phyloP scores from a whole-genome alignment of 768 basidiomycete genomes.

The Termitomyces sp. region DNA sequence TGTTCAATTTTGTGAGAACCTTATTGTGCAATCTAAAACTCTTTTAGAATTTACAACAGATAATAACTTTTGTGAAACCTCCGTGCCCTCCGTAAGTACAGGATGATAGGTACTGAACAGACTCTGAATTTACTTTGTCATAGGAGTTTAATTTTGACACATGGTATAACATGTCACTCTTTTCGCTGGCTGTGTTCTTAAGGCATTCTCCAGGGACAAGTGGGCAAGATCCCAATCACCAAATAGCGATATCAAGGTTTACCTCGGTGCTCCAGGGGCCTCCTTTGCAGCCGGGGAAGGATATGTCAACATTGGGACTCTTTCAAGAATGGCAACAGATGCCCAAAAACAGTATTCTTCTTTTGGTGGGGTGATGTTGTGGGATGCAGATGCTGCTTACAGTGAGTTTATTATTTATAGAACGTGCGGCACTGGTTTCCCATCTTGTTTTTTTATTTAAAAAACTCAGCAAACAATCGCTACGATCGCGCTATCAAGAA shows the following conservation, averaged over 20 bases:
- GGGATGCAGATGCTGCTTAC: constrained; percentile 38
- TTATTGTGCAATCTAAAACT: background rate
- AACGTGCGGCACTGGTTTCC: background rate
- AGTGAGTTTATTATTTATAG: constrained; percentile 35
- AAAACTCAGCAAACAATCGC: constrained; percentile 39
- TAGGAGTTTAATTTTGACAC: constrained; percentile 51
- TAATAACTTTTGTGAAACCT: constrained; percentile 57
- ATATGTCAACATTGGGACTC: constrained; percentile 42
- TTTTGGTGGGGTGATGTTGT: constrained; percentile 56
- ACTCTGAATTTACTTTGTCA: constrained; percentile 2
- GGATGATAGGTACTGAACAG: background rate
- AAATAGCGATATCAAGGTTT: constrained; percentile 57
- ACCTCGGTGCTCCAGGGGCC: constrained; percentile 55
- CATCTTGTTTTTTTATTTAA: background rate
- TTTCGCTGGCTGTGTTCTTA: background rate
- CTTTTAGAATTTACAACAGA: constrained; percentile 21
- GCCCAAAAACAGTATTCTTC: constrained; percentile 52
- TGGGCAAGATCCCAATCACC: constrained; percentile 61
- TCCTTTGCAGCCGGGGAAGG: constrained; percentile 48
- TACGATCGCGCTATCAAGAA: constrained; percentile 50
- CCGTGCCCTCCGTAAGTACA: constrained; percentile 30
- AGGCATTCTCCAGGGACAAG: constrained; percentile 36
- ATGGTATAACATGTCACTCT: constrained; percentile 26
- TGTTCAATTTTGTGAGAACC: constrained; percentile 58
- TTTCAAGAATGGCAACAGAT: constrained; percentile 38